Evolutionary conservation across 371 early-diverging fungal species (phyloP), one percentile per base, ranked within the genome.

Genomic region (Blastocladiella emersonii): DNA sequence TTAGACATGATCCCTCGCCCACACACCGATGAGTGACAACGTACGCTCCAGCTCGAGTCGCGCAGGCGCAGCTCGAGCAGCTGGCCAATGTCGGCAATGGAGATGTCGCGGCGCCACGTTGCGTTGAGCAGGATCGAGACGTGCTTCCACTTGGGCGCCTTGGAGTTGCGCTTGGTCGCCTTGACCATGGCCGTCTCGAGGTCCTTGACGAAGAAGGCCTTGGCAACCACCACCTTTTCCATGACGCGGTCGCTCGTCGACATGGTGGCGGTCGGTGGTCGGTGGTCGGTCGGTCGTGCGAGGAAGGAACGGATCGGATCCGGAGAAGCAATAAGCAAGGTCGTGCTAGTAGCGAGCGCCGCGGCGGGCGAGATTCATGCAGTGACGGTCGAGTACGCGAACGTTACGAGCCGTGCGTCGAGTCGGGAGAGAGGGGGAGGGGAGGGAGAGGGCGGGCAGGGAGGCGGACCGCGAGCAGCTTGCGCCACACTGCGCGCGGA

Each of bases 61-160:
- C 80, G 68, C 37, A 86, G 69, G 39, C 89, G 71, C 62, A 75
- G 77, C 62, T 76, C 76, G 37, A 91, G 61, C 21, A 73, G 60
- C 64, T 72, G 74, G 61, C 76, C 68, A 34, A 79, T 75, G n/a
- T 79, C 72, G 19, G 76, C 75, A 72, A 74, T 65, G 63, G 64
- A 72, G 64, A 57, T 63, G 56, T 68, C 75, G 57, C 65, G 74
- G 64, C 64, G 66, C 61, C 68, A 67, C 63, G 53, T 70, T 68
- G 34, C 51, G 56, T 32, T 34, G 30, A 43, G 41, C 23, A 44
- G 45, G 53, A 56, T 30, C 39, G 62, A 34, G 36, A 34, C 25
- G 74, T 92, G 92, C 71, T 92, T 93, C 62, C 81, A 80, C 72
- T 93, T 93, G 8, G 89, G 88, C 65, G 84, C 82, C 60, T 79